Percentiles rank a stretch among this genome's conserved stretches.
Evolutionary conservation across 2,329 filamentous ascomycete genomes (phyloP).

Genomic region (Phialocephala subalpina): DNA sequence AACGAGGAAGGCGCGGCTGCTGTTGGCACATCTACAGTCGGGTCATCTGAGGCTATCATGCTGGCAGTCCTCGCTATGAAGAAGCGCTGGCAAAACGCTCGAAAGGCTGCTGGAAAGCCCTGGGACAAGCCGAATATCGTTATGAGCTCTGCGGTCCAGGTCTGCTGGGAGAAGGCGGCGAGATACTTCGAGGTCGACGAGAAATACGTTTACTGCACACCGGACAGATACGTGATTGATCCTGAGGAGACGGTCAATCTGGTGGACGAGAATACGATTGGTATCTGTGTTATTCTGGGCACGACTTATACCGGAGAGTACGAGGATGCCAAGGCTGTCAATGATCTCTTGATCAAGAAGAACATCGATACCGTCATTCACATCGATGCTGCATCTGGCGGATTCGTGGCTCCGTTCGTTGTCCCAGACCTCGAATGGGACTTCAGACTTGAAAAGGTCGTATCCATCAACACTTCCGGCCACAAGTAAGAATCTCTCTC

Average conservation of each 20-base stretch:
- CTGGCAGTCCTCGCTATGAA: slow-evolving; percentile 90
- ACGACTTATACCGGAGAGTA: slow-evolving; percentile 97
- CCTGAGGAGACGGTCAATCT: slow-evolving; percentile 66
- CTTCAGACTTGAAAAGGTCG: slow-evolving; percentile 86
- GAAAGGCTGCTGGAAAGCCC: slow-evolving; percentile 83
- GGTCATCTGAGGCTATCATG: slow-evolving; percentile 90
- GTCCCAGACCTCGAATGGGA: slow-evolving; percentile 88
- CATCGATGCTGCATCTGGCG: slow-evolving; percentile 90
- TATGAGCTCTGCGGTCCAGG: slow-evolving; percentile 96
- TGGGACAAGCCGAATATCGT: slow-evolving; percentile 85
- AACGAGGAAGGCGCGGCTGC: slow-evolving; percentile 64
- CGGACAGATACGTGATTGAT: slow-evolving; percentile 69
- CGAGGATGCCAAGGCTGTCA: slow-evolving; percentile 91
- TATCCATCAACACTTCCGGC: slow-evolving; percentile 93
- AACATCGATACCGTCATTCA: slow-evolving; percentile 87
- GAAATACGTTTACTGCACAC: slow-evolving; percentile 74
- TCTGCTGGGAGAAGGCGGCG: slow-evolving; percentile 94
- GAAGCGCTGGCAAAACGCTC: slow-evolving; percentile 89
- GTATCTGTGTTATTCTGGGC: slow-evolving; percentile 89
- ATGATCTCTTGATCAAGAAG: slow-evolving; percentile 81
- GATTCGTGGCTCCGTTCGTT: slow-evolving; percentile 93
- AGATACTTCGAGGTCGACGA: slow-evolving; percentile 95
- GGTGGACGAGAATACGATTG: slow-evolving; percentile 79
- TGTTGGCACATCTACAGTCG: slow-evolving; percentile 88
- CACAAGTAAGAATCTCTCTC: slow-evolving; percentile 74